Evolutionary conservation across 176 grass and related monocot genomes (phyloP).

Genomic region (Musa beccarii): DNA sequence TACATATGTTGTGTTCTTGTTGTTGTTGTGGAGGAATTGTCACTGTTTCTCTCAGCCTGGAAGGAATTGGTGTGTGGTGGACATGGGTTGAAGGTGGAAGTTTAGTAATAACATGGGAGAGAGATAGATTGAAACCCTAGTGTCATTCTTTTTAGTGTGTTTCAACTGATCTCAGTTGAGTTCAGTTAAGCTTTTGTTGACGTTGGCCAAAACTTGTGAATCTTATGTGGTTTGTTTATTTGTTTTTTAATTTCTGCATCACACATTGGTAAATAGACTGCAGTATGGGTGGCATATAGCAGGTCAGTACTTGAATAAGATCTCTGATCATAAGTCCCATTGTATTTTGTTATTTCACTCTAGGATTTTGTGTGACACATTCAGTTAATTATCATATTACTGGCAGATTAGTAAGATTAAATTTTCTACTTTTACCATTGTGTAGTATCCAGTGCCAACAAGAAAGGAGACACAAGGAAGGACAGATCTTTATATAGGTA

Average conservation of each 20-base stretch:
- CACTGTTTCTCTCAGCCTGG: too few relatives aligned
- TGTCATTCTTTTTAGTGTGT: not conserved
- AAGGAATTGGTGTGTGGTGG: too few relatives aligned
- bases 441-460: slow-evolving; percentile 59
- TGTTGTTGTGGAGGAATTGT: too few relatives aligned
- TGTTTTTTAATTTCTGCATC: not conserved
- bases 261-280: not conserved
- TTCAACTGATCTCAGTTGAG: not conserved
- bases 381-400: slow-evolving; percentile 8
- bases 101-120: too few relatives aligned
- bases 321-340: too few relatives aligned
- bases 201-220: not conserved
- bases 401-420: not conserved
- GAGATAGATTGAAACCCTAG: too few relatives aligned
- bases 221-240: not conserved
- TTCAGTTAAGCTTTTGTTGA: not conserved
- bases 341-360: not conserved
- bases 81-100: too few relatives aligned
- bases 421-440: slow-evolving; percentile 1
- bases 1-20: too few relatives aligned
- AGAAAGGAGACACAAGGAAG: slow-evolving; percentile 78
- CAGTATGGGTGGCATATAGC: too few relatives aligned
- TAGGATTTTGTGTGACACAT: not conserved
- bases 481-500: slow-evolving; percentile 71
- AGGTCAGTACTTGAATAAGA: too few relatives aligned